Percentiles rank a stretch among this genome's conserved stretches.
These are phyloP conservation scores for Tolypocladium ovalisporum DNA, from an alignment of 2,329 filamentous ascomycete species.

Conservation along the genomic window DNA sequence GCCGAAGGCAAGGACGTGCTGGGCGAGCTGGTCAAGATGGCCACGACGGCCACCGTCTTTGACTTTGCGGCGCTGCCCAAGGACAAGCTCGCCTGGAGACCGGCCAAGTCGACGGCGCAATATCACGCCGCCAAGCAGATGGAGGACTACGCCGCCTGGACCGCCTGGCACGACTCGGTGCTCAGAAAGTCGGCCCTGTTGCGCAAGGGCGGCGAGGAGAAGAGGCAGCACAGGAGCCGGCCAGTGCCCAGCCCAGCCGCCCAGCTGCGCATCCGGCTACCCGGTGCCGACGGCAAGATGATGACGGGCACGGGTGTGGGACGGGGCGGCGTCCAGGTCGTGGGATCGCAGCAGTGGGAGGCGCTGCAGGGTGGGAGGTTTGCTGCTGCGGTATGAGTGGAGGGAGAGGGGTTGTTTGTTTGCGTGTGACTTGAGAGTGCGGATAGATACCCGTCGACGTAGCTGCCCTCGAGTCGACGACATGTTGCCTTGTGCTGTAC, in stretches of 20 bases:
- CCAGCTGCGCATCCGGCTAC: conserved; percentile 39
- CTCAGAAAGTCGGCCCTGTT: conserved; percentile 39
- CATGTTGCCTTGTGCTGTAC: background rate
- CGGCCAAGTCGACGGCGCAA: conserved; percentile 50
- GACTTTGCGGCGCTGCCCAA: conserved; percentile 46
- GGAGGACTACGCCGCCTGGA: conserved; percentile 55
- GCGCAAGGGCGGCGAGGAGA: conserved; percentile 14
- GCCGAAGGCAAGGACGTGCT: conserved; percentile 55
- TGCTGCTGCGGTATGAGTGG: conserved; percentile 14
- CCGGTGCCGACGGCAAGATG: conserved; percentile 33
- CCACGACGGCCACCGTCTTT: conserved; percentile 43
- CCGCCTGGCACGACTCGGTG: conserved; percentile 44
- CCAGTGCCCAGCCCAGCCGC: conserved; percentile 28
- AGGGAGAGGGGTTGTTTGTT: background rate
- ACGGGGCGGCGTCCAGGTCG: conserved; percentile 34
- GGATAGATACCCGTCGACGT: background rate
- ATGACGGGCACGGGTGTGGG: conserved; percentile 19
- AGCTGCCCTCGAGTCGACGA: background rate
- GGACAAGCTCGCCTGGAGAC: conserved; percentile 56
- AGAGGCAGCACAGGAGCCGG: conserved; percentile 10
- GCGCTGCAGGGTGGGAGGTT: conserved; percentile 34
- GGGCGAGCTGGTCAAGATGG: conserved; percentile 53
- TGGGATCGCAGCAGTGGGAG: conserved; percentile 45
- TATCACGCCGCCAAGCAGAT: conserved; percentile 55
- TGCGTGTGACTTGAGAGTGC: background rate